A percentile compares a stretch with the other conserved stretches of the same genome.
Evolutionary conservation across 78 protist species (phyloP).

Genomic region (Dictyostelium discoideum): dicty_2.7 NC_007089.4:6215501-6216000

Average conservation of each 20-base stretch:
- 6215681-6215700: too few relatives aligned
- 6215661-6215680: too few relatives aligned
- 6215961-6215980: conserved; percentile 51
- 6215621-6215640: neutral
- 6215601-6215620: neutral
- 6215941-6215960: conserved; percentile 59
- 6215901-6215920: conserved; percentile 28
- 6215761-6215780: conserved; percentile 35
- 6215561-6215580: too few relatives aligned
- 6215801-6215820: conserved; percentile 40
- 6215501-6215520: too few relatives aligned
- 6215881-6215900: conserved; percentile 64
- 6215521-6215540: too few relatives aligned
- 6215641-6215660: neutral
- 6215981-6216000: conserved; percentile 53
- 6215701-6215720: neutral
- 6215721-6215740: conserved; percentile 27
- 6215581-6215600: neutral
- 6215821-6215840: conserved; percentile 61
- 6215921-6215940: conserved; percentile 46
- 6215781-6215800: conserved; percentile 44
- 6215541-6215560: too few relatives aligned
- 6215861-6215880: conserved; percentile 71
- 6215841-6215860: conserved; percentile 52
- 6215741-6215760: conserved; percentile 16